A percentile compares a stretch with the other conserved stretches of the same genome.
Conservation (phyloP, 192 early-diverging fungal genomes). For the Coemansia sp. region DNA sequence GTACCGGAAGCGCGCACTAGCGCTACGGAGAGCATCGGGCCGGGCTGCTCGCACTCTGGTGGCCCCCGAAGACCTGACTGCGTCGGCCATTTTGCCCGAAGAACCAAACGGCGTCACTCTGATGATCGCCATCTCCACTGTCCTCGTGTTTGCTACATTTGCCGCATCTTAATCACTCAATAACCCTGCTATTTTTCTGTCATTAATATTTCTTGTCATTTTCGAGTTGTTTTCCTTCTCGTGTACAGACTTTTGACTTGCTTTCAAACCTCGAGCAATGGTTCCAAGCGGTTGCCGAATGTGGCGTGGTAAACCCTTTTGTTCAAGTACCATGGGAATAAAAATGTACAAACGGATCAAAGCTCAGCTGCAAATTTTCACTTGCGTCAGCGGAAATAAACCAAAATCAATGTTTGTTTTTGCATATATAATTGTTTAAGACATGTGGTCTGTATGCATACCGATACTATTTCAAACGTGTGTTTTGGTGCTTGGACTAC, state of each 20-base stretch:
- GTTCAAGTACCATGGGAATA: neutral
- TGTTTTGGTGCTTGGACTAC: neutral
- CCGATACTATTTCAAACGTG: neutral
- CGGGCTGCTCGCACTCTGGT: conserved; percentile 13
- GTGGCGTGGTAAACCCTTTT: neutral
- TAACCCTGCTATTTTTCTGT: neutral
- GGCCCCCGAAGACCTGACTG: conserved; percentile 26
- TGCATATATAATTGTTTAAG: no score
- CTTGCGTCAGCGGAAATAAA: no score
- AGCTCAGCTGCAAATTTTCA: no score
- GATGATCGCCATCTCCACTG: conserved; percentile 51
- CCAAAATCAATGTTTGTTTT: no score
- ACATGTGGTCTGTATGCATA: no score
- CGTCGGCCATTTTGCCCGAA: conserved; percentile 21
- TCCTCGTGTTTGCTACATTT: conserved; percentile 52
- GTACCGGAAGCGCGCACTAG: conserved; percentile 42
- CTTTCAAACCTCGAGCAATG: no score
- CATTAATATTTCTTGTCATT: neutral
- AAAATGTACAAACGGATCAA: no score
- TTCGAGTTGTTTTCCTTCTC: neutral
- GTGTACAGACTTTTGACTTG: neutral
- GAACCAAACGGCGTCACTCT: conserved; percentile 36
- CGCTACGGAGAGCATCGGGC: conserved; percentile 30
- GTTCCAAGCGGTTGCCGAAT: neutral
- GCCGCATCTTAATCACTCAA: conserved; percentile 30